Conservation (phyloP, 2,329 filamentous ascomycete species). For the Grosmannia penicillata region DNA sequence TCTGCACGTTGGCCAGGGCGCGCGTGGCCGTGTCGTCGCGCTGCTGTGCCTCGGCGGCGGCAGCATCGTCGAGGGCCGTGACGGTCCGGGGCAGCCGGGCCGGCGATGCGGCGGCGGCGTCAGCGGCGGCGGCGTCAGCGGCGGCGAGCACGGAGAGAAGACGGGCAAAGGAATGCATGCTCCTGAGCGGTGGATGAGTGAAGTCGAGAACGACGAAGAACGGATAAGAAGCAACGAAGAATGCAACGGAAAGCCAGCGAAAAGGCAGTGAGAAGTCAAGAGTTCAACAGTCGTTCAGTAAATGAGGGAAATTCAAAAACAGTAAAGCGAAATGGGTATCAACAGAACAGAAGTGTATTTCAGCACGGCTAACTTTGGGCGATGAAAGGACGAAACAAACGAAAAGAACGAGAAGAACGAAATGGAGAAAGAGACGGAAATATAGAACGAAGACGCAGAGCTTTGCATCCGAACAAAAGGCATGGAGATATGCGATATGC, state of each 20-base stretch:
- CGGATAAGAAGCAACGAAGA: constrained; percentile 10
- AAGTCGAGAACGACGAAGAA: neutral
- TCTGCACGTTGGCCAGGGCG: constrained; percentile 27
- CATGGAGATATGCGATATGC: no score
- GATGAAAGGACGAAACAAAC: neutral
- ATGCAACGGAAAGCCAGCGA: neutral
- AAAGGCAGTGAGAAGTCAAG: neutral
- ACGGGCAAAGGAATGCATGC: neutral
- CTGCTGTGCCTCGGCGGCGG: constrained; percentile 28
- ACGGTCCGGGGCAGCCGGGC: constrained; percentile 23
- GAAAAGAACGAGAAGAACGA: no score
- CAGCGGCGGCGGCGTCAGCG: constrained; percentile 12
- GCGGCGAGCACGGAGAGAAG: constrained; percentile 12
- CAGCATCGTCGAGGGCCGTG: constrained; percentile 24
- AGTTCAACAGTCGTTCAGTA: no score
- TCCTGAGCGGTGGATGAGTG: no score
- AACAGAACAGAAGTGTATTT: no score
- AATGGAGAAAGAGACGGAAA: neutral
- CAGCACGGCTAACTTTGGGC: no score
- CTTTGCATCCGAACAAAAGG: no score
- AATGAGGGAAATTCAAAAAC: no score
- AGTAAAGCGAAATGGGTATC: no score
- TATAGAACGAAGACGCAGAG: no score
- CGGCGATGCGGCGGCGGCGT: constrained; percentile 13
- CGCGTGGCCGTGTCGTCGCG: constrained; percentile 28